Conservation (phyloP, 192 early-diverging fungal genomes). For the Glomus cerebriforme region DNA sequence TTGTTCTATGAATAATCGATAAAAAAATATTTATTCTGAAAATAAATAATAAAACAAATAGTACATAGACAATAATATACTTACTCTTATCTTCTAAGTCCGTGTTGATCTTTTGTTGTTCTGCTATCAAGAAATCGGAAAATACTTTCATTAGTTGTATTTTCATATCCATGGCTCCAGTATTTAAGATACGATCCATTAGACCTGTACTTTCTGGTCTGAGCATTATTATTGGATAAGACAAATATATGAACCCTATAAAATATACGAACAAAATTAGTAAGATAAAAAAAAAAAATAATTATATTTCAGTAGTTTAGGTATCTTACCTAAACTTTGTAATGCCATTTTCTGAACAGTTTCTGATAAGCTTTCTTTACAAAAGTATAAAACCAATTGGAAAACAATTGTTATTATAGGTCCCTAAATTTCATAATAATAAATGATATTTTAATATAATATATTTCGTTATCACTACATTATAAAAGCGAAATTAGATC, state of each 20-base stretch:
- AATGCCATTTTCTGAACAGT: conserved; percentile 59
- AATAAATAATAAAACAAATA: not conserved
- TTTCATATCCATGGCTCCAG: conserved; percentile 52
- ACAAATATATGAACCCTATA: conserved; percentile 69
- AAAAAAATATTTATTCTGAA: not conserved
- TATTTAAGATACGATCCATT: conserved; percentile 68
- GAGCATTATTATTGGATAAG: conserved; percentile 68
- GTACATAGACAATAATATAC: not conserved
- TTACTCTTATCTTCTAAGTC: conserved; percentile 45
- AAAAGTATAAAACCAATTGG: conserved; percentile 33
- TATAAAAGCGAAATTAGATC: not conserved
- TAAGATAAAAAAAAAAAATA: not conserved
- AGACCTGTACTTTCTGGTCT: conserved; percentile 53
- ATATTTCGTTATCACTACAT: not conserved
- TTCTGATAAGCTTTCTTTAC: conserved; percentile 29
- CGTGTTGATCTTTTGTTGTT: conserved; percentile 59
- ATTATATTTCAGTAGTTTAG: not conserved
- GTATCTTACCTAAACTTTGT: conserved; percentile 53
- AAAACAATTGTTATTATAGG: conserved; percentile 27
- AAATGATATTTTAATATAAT: not conserved
- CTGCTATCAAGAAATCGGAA: conserved; percentile 66
- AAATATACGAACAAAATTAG: conserved; percentile 5
- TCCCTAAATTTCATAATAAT: conserved; percentile 12
- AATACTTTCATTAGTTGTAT: conserved; percentile 73
- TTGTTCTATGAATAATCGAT: conserved; percentile 31